Evolutionary conservation across 176 grass and related monocot species (phyloP).

Genomic region (Hyparrhenia diplandra): DNA sequence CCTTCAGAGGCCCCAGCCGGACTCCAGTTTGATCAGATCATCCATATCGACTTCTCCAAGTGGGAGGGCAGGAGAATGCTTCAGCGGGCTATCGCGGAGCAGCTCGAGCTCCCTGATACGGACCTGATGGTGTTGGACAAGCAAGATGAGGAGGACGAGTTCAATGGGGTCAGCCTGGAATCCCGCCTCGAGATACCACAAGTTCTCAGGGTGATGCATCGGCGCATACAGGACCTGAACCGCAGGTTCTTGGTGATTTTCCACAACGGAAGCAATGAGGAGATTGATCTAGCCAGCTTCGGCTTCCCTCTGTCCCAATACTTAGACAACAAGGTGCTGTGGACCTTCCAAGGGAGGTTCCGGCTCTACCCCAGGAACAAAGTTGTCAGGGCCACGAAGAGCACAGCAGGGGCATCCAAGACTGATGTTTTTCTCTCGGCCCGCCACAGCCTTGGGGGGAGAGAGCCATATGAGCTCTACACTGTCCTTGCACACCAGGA

Average conservation of each 20-base stretch:
- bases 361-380: neutral
- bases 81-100: neutral
- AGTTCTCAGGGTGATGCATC: neutral
- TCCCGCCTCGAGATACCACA: neutral
- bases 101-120: neutral
- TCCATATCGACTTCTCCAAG: neutral
- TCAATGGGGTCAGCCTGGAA: neutral
- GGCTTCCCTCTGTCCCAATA: neutral
- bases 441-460: neutral
- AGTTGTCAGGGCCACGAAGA: neutral
- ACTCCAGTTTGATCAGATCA: neutral
- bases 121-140: neutral
- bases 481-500: neutral
- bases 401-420: neutral
- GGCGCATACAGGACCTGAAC: neutral
- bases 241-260: neutral
- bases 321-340: neutral
- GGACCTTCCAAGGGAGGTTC: neutral
- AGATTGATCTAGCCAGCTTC: neutral
- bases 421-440: neutral
- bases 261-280: neutral
- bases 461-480: neutral
- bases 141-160: constrained; percentile 13
- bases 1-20: neutral
- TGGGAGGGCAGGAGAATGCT: neutral